Percentiles rank a stretch among this genome's conserved stretches.
Conservation (phyloP, 2,329 filamentous ascomycete species). For the Trichoderma sp. region DNA sequence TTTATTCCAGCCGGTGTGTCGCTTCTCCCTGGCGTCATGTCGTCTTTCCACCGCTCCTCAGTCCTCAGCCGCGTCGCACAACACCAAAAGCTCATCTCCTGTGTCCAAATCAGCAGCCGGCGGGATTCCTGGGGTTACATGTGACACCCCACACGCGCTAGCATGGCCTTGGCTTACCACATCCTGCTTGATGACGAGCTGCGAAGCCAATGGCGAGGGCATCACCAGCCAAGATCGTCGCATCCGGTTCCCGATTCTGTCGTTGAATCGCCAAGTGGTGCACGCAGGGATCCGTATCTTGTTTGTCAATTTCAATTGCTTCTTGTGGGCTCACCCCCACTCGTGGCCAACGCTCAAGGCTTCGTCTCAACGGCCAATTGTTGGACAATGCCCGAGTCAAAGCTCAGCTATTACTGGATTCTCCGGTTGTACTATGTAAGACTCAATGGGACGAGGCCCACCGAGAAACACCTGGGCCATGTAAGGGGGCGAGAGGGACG, state of each 20-base stretch:
- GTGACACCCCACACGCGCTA: conserved; percentile 1
- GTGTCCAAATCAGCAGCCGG: neutral
- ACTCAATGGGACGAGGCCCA: conserved; percentile 8
- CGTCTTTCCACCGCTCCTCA: neutral
- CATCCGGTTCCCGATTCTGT: neutral
- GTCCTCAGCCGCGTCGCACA: neutral
- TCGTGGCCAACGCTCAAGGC: neutral
- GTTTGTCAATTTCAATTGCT: conserved; percentile 1
- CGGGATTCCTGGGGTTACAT: neutral
- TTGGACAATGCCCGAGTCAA: conserved; percentile 15
- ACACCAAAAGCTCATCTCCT: neutral
- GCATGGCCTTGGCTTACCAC: neutral
- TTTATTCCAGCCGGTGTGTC: neutral
- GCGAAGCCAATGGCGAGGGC: neutral
- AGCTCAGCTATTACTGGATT: neutral
- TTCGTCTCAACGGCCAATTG: neutral
- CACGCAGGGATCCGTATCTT: neutral
- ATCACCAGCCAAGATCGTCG: neutral
- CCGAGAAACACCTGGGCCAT: neutral
- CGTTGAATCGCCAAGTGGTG: conserved; percentile 3
- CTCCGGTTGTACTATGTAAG: neutral
- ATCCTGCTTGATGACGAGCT: conserved; percentile 1
- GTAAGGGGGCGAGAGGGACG: neutral
- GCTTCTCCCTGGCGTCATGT: neutral
- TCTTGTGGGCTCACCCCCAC: neutral